These are phyloP conservation scores for Rhizophagus sp. DNA, from an alignment of 192 early-diverging fungal species.

Conservation along the genomic window DNA sequence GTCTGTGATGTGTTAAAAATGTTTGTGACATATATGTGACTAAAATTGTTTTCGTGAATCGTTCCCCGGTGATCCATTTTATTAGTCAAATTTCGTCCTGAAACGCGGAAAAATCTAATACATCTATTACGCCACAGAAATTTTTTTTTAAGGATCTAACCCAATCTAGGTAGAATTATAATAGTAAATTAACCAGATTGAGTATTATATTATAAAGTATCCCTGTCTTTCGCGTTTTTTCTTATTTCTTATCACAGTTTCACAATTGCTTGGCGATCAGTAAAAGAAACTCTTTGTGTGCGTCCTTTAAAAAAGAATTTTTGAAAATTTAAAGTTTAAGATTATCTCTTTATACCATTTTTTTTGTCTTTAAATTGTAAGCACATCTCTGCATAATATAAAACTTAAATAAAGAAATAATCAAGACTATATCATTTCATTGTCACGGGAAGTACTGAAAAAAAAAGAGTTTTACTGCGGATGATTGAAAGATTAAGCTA, in stretches of 20 bases:
- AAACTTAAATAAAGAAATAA: too few relatives aligned
- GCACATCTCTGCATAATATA: background rate
- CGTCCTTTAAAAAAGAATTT: background rate
- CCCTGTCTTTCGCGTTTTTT: background rate
- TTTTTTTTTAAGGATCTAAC: background rate
- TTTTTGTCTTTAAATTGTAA: too few relatives aligned
- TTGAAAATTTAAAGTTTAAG: background rate
- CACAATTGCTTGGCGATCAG: background rate
- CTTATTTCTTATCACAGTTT: background rate
- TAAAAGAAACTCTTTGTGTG: background rate
- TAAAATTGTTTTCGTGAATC: background rate
- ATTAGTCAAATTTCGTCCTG: background rate
- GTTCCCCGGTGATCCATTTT: background rate
- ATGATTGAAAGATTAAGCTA: too few relatives aligned
- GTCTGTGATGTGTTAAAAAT: background rate
- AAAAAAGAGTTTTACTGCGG: too few relatives aligned
- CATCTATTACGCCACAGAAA: background rate
- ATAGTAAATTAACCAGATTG: background rate
- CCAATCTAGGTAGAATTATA: background rate
- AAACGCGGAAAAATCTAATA: background rate
- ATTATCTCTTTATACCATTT: background rate
- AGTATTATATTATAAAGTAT: background rate
- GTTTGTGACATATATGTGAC: background rate
- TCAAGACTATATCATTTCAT: too few relatives aligned
- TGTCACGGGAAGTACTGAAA: too few relatives aligned